Evolutionary conservation across 352 stramenopile species (phyloP).

Genomic region (Albugo laibachii): DNA sequence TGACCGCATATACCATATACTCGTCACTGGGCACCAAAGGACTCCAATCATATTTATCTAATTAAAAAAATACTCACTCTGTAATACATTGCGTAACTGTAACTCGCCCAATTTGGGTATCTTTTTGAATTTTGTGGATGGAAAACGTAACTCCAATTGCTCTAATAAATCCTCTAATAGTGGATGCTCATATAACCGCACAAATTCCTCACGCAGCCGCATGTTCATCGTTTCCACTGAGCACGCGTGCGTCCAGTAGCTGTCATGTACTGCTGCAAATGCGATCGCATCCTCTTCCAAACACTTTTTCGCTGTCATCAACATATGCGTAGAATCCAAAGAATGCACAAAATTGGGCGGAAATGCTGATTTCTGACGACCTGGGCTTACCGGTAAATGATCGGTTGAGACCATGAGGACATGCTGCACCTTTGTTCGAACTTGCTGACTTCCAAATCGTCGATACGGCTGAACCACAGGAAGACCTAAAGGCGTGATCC

Average conservation of each 20-base stretch:
- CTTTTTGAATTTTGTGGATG: slow-evolving; percentile 85
- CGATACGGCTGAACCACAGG: slow-evolving; percentile 98
- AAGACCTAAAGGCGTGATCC: slow-evolving; percentile 96
- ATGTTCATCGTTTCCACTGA: slow-evolving; percentile 94
- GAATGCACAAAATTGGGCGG: slow-evolving; percentile 99
- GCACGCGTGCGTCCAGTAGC: slow-evolving; percentile 96
- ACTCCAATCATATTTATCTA: slow-evolving; percentile 23
- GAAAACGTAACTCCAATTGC: slow-evolving; percentile 89
- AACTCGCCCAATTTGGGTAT: slow-evolving; percentile 86
- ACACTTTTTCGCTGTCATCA: slow-evolving; percentile 94
- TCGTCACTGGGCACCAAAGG: no score
- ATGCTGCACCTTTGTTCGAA: slow-evolving; percentile 75
- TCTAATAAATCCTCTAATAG: slow-evolving; percentile 90
- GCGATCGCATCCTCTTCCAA: slow-evolving; percentile 74
- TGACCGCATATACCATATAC: no score
- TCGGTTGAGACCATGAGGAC: slow-evolving; percentile 73
- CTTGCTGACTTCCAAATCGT: slow-evolving; percentile 46
- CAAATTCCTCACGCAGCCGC: slow-evolving; percentile 81
- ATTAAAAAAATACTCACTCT: slow-evolving; percentile 98
- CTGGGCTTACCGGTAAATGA: slow-evolving; percentile 31
- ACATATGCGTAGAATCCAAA: slow-evolving; percentile 98
- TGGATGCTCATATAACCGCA: slow-evolving; percentile 94
- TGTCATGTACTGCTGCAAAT: slow-evolving; percentile 98
- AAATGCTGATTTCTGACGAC: slow-evolving; percentile 91
- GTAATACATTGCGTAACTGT: slow-evolving; percentile 86